phyloP scores from a whole-genome alignment of 345 rosid genomes.

The Eutrema japonicum region DNA sequence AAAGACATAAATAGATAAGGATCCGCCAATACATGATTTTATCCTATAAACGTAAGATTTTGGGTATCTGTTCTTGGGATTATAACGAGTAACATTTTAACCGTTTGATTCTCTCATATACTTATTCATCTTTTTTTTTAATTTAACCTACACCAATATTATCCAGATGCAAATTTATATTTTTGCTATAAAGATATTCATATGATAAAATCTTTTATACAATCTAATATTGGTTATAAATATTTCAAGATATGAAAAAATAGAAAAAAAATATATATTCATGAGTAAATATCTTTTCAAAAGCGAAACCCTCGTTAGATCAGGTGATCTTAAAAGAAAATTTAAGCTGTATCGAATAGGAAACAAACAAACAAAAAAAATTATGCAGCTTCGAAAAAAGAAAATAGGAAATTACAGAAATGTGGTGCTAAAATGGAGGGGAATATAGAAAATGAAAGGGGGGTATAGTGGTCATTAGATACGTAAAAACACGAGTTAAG shows the following conservation, averaged over 20 bases:
- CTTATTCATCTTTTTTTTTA: too few species aligned
- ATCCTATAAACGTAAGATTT: too few species aligned
- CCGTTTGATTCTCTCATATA: too few species aligned
- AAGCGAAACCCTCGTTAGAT: constrained; percentile 22
- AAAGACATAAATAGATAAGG: neutral
- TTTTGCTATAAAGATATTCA: neutral
- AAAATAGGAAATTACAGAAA: neutral
- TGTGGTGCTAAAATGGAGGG: neutral
- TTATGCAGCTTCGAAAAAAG: neutral
- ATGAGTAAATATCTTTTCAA: constrained; percentile 5
- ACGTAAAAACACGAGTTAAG: neutral
- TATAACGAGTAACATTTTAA: too few species aligned
- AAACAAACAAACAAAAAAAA: neutral
- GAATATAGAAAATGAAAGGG: neutral
- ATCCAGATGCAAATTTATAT: neutral
- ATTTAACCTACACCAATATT: neutral
- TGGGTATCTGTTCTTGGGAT: too few species aligned
- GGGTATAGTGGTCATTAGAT: constrained; percentile 8
- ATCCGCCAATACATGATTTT: neutral
- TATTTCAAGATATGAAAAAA: neutral
- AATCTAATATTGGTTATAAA: neutral
- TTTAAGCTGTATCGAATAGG: neutral
- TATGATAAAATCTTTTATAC: too few species aligned
- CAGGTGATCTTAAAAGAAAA: constrained; percentile 25
- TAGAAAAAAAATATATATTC: neutral